These are phyloP conservation scores for Penicillium cinerascens DNA, from an alignment of 495 filamentous ascomycete genomes.

Conservation along the genomic window DNA sequence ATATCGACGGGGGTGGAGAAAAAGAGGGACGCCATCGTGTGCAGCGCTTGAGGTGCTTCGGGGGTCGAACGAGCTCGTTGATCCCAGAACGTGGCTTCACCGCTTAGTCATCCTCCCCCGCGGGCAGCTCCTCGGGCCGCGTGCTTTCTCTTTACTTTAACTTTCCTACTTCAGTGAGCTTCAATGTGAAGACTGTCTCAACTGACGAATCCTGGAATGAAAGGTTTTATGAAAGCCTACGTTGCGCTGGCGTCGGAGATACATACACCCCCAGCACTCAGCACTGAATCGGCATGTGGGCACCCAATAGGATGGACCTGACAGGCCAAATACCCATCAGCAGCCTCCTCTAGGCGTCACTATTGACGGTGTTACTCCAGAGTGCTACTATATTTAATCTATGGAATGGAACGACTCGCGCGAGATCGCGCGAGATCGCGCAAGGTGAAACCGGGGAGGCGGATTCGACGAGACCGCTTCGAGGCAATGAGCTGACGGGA, in stretches of 20 bases:
- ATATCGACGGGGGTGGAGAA: conserved; percentile 98
- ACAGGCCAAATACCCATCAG: not conserved
- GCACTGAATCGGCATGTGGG: not conserved
- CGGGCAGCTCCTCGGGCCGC: conserved; percentile 4
- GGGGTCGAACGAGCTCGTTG: conserved; percentile 7
- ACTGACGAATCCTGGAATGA: not conserved
- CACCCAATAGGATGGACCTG: not conserved
- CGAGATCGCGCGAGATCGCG: not conserved
- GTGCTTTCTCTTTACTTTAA: too few relatives aligned
- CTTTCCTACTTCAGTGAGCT: too few relatives aligned
- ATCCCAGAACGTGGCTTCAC: conserved; percentile 20
- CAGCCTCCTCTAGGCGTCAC: not conserved
- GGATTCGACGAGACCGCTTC: conserved; percentile 9
- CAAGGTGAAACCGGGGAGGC: not conserved
- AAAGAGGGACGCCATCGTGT: conserved; percentile 84
- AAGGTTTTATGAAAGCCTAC: not conserved
- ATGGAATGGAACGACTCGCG: too few relatives aligned
- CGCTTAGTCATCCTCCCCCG: conserved; percentile 18
- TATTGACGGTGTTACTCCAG: too few relatives aligned
- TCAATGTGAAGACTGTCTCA: not conserved
- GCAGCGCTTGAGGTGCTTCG: conserved; percentile 11
- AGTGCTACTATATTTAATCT: too few relatives aligned
- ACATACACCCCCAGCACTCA: too few relatives aligned
- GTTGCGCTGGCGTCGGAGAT: not conserved
- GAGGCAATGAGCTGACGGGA: not conserved